Base-by-base conservation (phyloP, 805 yeast genomes). In the Spathaspora gorwiae region DNA sequence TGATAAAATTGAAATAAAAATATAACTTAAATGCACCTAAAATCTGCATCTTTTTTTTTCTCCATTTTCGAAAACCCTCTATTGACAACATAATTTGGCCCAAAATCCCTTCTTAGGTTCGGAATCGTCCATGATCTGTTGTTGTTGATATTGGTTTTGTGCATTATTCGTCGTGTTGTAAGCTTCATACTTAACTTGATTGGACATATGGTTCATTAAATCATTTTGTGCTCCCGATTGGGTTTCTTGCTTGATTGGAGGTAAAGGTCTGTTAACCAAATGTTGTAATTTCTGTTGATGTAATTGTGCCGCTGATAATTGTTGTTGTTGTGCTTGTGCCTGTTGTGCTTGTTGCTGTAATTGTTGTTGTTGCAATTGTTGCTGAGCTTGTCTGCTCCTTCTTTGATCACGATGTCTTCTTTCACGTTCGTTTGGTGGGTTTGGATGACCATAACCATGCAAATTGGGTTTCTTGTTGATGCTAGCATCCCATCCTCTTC, bases 391-490 rank as follows among this genome's bases (percentile, higher is more conserved):
- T 51, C 73, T 66, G 47, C 62, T 60, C 56, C 75, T 64, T 56
- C 76, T 65, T 59, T 68, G 75, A 39, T 71, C 75, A 46, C 75
- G 66, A 48, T 69, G 75, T 50, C 75, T 68, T 57, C 76, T 62
- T 36, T 70, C 75, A 37, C 75, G 56, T 31, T 72, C 76, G 48
- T 70, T 70, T 11, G 76, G 75, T 26, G 84, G 84, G 49, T 72
- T 79, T 42, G 87, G 85, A 60, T 81, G 80, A 26, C 94, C 94
- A 60, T 86, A 86, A 5, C 95, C 95, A 61, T 86, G 89, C 52
- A 86, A 65, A 64, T 86, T 86, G 39, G 87, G 88, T 59, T 87
- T 84, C 61, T 83, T 84, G 60, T 86, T 86, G 48, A 84, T 78
- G 48, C 74, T 60, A 56, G 87, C 76, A 60, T 85, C 89, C 94